Evolutionary conservation across 2,329 filamentous ascomycete species (phyloP), one percentile per base, ranked within the genome.

Genomic region (Clarireedia monteithiana): DNA sequence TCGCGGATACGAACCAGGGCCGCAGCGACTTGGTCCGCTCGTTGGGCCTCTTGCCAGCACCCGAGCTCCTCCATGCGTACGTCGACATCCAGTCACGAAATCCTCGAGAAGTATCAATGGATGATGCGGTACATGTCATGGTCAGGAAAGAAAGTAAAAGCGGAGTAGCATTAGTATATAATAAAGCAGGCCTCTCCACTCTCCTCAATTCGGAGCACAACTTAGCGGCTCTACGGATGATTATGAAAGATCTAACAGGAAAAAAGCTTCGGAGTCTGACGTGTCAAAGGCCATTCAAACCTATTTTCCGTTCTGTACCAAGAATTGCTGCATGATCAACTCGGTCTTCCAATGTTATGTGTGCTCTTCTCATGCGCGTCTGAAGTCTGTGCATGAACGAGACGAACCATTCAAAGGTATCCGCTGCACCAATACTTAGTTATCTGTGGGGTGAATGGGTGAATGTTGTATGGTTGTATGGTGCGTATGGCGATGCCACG

Each of bases 11-110:
- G 74, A 36, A 81, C 72, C 12, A 85, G 73, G 39, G 72, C 71
- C 17, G 70, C 62, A 39, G 74, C 72, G 44, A 80, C 75, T 12
- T 73, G 61, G 50, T 80, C 76, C 52, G 77, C 78, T 59, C 76
- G 72, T 55, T 79, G 73, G 24, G 81, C 79, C 68, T 84, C 80
- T 53, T 70, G 64, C 62, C 73, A 80, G 64, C 81, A 84, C 36
- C 79, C 77, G 56, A 62, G 56, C 61, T 64, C 63, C 59, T 65
- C 66, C 67, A 68, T 68, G 26, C 60, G 59, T 55, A 51, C 49
- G 56, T 55, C 61, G 62, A 66, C 67, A 68, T 67, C 60, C 62
- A 66, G 62, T 62, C 48, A 50, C 26, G n/a, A 17, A 10, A 17
- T 30, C n/a, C 40, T 44, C 40, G 20, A 44, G n/a, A 44, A 44